A percentile compares a stretch with the other conserved stretches of the same genome.
These are phyloP conservation scores for Zygoascus bituminiphila DNA, from an alignment of 805 yeast genomes.

Conservation along the genomic window DNA sequence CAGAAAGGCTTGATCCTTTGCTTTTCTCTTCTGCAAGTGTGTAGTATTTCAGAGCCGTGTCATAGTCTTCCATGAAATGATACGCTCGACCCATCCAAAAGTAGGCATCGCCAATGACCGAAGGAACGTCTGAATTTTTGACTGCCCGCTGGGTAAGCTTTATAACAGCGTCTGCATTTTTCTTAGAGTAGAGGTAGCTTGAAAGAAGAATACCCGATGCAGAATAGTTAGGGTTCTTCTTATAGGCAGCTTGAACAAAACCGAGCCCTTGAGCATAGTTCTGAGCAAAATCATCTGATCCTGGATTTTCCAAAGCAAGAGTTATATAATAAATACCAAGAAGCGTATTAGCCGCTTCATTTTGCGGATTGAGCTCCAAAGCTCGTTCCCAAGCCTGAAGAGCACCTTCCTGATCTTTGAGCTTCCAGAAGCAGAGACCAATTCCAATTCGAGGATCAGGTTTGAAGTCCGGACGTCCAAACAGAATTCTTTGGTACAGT, in stretches of 20 bases:
- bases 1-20: slow-evolving; percentile 34
- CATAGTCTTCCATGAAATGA: slow-evolving; percentile 50
- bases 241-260: slow-evolving; percentile 33
- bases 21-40: slow-evolving; percentile 47
- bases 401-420: slow-evolving; percentile 74
- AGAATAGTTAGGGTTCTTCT: slow-evolving; percentile 41
- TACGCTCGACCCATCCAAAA: slow-evolving; percentile 84
- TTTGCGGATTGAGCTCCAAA: slow-evolving; percentile 53
- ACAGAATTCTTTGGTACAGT: slow-evolving; percentile 73
- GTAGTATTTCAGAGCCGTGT: slow-evolving; percentile 64
- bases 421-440: slow-evolving; percentile 88
- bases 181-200: slow-evolving; percentile 62
- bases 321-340: slow-evolving; percentile 64
- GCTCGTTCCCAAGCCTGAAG: slow-evolving; percentile 75
- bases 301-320: slow-evolving; percentile 47
- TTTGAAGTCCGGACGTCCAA: slow-evolving; percentile 58
- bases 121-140: slow-evolving; percentile 31
- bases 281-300: slow-evolving; percentile 42
- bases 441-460: slow-evolving; percentile 95
- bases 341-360: slow-evolving; percentile 54
- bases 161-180: slow-evolving; percentile 49
- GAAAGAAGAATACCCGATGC: slow-evolving; percentile 60
- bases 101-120: slow-evolving; percentile 50
- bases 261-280: slow-evolving; percentile 53
- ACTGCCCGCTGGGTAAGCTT: slow-evolving; percentile 47